Evolutionary conservation across 1,139 yeast genomes (phyloP).

Genomic region (Taphrina wiesneri): DNA sequence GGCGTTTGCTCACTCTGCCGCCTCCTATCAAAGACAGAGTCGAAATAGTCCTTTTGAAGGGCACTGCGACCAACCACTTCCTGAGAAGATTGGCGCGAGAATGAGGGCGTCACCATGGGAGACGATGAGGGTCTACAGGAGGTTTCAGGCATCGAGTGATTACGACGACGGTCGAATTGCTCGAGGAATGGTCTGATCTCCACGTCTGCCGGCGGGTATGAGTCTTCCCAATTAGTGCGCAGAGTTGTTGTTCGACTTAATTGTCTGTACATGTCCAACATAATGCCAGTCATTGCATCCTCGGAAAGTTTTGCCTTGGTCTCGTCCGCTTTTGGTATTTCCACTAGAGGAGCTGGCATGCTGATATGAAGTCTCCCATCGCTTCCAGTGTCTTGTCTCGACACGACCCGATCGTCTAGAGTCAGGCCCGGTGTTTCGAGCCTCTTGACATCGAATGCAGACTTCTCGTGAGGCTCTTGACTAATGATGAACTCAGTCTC

Average conservation of each 20-base stretch:
- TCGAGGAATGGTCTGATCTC: neutral
- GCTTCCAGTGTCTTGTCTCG: too few relatives aligned
- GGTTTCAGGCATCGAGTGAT: neutral
- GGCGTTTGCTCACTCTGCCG: too few relatives aligned
- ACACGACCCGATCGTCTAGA: too few relatives aligned
- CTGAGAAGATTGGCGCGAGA: neutral
- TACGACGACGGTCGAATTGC: neutral
- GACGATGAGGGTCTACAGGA: neutral
- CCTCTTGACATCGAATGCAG: too few relatives aligned
- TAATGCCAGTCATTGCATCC: neutral
- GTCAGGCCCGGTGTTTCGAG: too few relatives aligned
- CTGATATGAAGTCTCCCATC: neutral
- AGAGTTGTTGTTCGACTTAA: neutral
- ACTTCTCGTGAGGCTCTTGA: too few relatives aligned
- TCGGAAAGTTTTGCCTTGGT: neutral
- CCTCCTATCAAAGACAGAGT: neutral
- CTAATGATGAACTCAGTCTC: neutral
- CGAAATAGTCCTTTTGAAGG: neutral
- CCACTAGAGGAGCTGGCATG: neutral
- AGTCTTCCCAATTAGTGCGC: neutral
- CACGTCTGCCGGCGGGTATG: neutral
- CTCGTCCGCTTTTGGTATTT: neutral
- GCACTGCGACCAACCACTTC: neutral
- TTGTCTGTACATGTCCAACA: neutral
- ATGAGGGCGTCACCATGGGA: neutral